phyloP scores from a whole-genome alignment of 331 rosid genomes.

The Acacia concinna region DNA sequence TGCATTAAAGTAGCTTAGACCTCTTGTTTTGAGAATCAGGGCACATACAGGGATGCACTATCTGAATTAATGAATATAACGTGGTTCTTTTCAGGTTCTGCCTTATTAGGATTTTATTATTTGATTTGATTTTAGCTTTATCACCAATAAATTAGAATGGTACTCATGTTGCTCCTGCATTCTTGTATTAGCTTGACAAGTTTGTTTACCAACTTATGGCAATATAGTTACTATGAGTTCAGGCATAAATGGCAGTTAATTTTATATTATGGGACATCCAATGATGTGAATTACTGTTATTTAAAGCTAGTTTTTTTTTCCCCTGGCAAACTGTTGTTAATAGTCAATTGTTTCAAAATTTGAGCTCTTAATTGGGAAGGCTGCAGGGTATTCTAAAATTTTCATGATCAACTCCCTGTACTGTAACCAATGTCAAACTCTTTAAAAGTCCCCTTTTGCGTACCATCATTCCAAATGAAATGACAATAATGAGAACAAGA shows the following conservation, averaged over 20 bases:
- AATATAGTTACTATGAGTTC: not conserved
- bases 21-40: slow-evolving; percentile 10
- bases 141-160: not conserved
- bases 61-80: slow-evolving; percentile 1
- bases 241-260: not conserved
- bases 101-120: not conserved
- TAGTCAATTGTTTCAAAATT: not conserved
- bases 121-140: not conserved
- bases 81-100: not conserved
- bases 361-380: not conserved
- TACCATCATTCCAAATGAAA: not conserved
- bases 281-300: not conserved
- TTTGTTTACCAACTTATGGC: not conserved
- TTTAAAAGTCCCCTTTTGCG: not conserved
- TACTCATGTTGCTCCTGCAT: slow-evolving; percentile 7
- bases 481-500: not conserved
- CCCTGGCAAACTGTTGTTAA: not conserved
- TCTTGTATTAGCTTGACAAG: not conserved
- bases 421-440: not conserved
- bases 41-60: slow-evolving; percentile 3
- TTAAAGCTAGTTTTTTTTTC: not conserved
- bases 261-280: slow-evolving; percentile 12
- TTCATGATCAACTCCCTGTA: not conserved
- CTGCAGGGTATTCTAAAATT: not conserved
- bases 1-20: slow-evolving; percentile 14